These are phyloP conservation scores for Cordyceps pruinosa DNA, from an alignment of 2,329 filamentous ascomycete genomes.

Conservation along the genomic window DNA sequence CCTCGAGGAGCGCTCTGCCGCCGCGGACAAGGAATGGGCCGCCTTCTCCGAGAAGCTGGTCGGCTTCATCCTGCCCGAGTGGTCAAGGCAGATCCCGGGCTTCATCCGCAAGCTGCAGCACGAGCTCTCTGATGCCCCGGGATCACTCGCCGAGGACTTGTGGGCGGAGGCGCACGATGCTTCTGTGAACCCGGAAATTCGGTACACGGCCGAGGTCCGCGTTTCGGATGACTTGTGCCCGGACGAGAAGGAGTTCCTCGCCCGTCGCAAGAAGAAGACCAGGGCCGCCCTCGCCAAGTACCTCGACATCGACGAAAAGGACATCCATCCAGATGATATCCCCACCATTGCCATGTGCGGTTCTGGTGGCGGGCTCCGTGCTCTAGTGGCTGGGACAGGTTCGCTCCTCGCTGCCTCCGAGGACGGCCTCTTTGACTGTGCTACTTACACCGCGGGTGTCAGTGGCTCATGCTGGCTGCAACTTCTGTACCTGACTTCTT, in stretches of 20 bases:
- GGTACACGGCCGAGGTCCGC: conserved; percentile 72
- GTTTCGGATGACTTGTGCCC: conserved; percentile 74
- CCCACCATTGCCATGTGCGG: conserved; percentile 91
- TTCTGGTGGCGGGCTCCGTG: conserved; percentile 84
- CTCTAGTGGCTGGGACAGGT: conserved; percentile 82
- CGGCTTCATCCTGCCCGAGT: conserved; percentile 70
- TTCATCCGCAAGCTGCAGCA: conserved; percentile 77
- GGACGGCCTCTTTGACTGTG: conserved; percentile 84
- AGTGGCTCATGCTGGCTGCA: conserved; percentile 97
- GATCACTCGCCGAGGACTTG: conserved; percentile 85
- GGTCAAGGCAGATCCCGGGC: conserved; percentile 69
- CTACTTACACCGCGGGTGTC: conserved; percentile 91
- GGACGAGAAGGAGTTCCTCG: conserved; percentile 72
- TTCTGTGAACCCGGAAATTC: conserved; percentile 77
- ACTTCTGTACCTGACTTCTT: conserved; percentile 67
- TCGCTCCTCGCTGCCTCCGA: conserved; percentile 80
- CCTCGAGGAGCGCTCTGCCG: conserved; percentile 47
- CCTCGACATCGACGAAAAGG: conserved; percentile 66
- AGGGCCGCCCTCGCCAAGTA: conserved; percentile 74
- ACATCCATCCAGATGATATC: conserved; percentile 88
- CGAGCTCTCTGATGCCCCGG: conserved; percentile 80
- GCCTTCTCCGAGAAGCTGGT: conserved; percentile 53
- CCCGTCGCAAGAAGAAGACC: conserved; percentile 60
- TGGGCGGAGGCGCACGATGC: conserved; percentile 88
- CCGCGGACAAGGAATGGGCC: conserved; percentile 50